Evolutionary conservation across 441 rosid genomes (phyloP), one percentile per base, ranked within the genome.

Genomic region (Populus hybrid): DNA sequence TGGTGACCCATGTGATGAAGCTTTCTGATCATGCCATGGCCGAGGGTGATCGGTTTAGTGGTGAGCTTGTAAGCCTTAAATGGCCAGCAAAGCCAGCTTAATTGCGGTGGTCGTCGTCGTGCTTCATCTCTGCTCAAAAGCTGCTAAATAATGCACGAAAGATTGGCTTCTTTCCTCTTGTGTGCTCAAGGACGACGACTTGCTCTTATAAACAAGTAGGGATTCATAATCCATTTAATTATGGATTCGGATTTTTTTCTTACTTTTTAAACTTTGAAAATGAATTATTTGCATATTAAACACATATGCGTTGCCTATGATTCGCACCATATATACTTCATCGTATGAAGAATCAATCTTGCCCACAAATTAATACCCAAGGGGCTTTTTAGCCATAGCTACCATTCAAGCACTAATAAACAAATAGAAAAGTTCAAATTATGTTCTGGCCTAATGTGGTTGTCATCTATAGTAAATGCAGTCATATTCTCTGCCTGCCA

Each of bases 1-100:
- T 46, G 71, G 40, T 21, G 64, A 42, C 67, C 85, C 89, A 84
- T 85, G 86, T 84, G 88, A 65, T 3, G 32, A 30, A 28, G 53
- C 10, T 21, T 53, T 46, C 6, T 71, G 35, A 11, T n/a, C 50
- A 24, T 6, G 63, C 32, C 32, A 3, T 3, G 4, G 3, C 32
- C 6, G 66, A 0, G 46, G 23, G 20, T 26, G 20, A 65, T 20
- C 12, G 16, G 61, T n/a, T 32, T 4, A 3, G 78, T 71, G 69
- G 59, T 61, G 61, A 24, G 67, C 67, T 38, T 67, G 12, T 4
- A 46, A 23, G 16, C 61, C 69, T 26, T 70, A 77, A 68, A 72
- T 77, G 75, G 59, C 63, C 67, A 71, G 42, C 70, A 80, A 57
- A 11, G 68, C 83, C 83, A 79, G 76, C 81, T 73, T 70, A 73